A percentile compares a stretch with the other conserved stretches of the same genome.
phyloP scores from a whole-genome alignment of 352 stramenopile genomes.

The Phytophthora vignae region DNA sequence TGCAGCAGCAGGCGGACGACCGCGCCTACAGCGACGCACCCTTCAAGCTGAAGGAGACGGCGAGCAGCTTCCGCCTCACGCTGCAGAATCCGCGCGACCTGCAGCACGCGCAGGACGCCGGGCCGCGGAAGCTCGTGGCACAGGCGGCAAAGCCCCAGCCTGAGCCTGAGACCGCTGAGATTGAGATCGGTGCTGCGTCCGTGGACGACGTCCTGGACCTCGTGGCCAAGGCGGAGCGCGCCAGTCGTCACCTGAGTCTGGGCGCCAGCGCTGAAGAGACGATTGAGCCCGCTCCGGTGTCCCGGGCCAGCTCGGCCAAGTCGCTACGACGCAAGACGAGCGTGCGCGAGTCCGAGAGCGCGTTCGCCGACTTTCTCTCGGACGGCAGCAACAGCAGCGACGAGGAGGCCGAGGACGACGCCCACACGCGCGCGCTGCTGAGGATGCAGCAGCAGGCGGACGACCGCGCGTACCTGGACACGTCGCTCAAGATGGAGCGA shows the following conservation, averaged over 20 bases:
- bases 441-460: slow-evolving; percentile 63
- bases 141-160: neutral
- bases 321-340: slow-evolving; percentile 6
- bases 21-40: neutral
- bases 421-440: slow-evolving; percentile 29
- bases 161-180: neutral
- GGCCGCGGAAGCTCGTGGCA: neutral
- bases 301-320: neutral
- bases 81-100: neutral
- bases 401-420: slow-evolving; percentile 45
- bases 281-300: neutral
- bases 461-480: slow-evolving; percentile 52
- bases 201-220: neutral
- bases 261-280: neutral
- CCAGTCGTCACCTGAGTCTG: neutral
- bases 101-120: neutral
- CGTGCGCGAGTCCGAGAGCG: slow-evolving; percentile 9
- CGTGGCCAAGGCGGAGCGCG: neutral
- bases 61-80: neutral
- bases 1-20: neutral
- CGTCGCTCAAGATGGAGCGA: slow-evolving; percentile 40
- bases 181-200: neutral
- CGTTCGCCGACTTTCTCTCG: slow-evolving; percentile 56
- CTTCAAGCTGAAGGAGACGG: neutral
- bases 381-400: slow-evolving; percentile 38